phyloP scores from a whole-genome alignment of 306 rosid species.

The Medicago arabica region DNA sequence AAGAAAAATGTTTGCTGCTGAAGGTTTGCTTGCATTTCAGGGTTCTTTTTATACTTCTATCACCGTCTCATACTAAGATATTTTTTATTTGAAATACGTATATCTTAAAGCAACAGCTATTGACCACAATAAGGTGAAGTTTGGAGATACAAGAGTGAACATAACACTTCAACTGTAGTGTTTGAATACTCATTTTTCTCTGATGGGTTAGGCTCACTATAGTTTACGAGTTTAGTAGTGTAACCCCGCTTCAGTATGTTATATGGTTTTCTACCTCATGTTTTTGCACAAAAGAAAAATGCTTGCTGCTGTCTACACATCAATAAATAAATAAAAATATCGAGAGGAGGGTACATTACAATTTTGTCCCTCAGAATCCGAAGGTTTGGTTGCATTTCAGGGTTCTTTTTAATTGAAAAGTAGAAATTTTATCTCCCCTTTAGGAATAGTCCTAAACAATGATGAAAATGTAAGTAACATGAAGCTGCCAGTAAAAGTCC shows the following conservation, averaged over 20 bases:
- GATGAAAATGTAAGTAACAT: conserved; percentile 1
- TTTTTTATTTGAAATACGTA: conserved; percentile 51
- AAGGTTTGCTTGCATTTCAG: conserved; percentile 30
- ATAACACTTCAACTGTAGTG: conserved; percentile 52
- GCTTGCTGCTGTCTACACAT: not conserved
- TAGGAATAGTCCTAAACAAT: conserved; percentile 19
- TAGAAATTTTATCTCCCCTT: conserved; percentile 14
- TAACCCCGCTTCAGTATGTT: conserved; percentile 26
- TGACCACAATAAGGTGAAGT: conserved; percentile 50
- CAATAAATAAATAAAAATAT: conserved; percentile 5
- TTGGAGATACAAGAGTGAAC: conserved; percentile 43
- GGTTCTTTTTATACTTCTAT: conserved; percentile 30
- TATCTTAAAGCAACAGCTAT: conserved; percentile 74
- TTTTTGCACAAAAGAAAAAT: conserved; percentile 12
- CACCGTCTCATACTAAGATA: conserved; percentile 29
- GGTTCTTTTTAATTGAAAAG: not conserved
- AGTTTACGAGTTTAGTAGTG: conserved; percentile 24
- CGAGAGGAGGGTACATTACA: not conserved
- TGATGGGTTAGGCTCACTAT: conserved; percentile 41
- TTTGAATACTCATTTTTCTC: conserved; percentile 48
- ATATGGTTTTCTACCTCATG: no score
- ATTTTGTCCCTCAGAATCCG: not conserved
- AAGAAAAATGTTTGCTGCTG: not conserved
- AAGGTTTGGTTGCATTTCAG: conserved; percentile 26
- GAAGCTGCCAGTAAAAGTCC: conserved; percentile 5